These are phyloP conservation scores for Cupressus sempervirens DNA, from an alignment of 75 land plant genomes.

Conservation along the genomic window DNA sequence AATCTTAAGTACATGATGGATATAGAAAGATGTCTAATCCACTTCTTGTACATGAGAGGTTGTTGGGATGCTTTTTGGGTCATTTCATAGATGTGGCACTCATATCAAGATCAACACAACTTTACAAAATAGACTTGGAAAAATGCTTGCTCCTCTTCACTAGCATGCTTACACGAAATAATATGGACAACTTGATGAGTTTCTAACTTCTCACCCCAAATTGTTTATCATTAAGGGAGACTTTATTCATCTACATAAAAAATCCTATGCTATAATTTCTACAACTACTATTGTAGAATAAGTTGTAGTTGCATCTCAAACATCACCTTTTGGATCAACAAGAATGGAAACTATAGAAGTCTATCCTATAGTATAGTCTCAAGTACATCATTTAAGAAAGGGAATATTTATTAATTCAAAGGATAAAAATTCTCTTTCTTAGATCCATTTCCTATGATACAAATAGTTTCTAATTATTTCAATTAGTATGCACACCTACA, in stretches of 20 bases:
- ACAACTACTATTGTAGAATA: too few species aligned
- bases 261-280: conserved; percentile 80
- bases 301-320: conserved; percentile 83
- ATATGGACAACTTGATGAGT: conserved; percentile 95
- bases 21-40: conserved; percentile 34
- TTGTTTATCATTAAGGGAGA: conserved; percentile 94
- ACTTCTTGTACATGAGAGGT: conserved; percentile 67
- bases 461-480: conserved; percentile 13
- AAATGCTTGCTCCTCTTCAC: conserved; percentile 94
- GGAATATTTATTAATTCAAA: conserved; percentile 25
- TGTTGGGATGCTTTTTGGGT: conserved; percentile 86
- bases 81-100: conserved; percentile 77
- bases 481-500: conserved; percentile 10
- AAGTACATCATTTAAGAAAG: conserved; percentile 43
- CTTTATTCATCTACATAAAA: conserved; percentile 77
- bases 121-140: conserved; percentile 84
- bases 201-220: conserved; percentile 77
- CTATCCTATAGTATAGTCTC: conserved; percentile 77
- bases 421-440: neutral
- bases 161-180: conserved; percentile 95
- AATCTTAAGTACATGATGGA: conserved; percentile 16
- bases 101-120: conserved; percentile 82
- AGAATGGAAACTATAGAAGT: conserved; percentile 76
- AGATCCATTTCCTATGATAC: conserved; percentile 14
- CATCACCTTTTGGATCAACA: conserved; percentile 40